Evolutionary conservation across 164 flowering plant genomes (phyloP), one percentile per base, ranked within the genome.

Genomic region (Stephania cephalantha): DNA sequence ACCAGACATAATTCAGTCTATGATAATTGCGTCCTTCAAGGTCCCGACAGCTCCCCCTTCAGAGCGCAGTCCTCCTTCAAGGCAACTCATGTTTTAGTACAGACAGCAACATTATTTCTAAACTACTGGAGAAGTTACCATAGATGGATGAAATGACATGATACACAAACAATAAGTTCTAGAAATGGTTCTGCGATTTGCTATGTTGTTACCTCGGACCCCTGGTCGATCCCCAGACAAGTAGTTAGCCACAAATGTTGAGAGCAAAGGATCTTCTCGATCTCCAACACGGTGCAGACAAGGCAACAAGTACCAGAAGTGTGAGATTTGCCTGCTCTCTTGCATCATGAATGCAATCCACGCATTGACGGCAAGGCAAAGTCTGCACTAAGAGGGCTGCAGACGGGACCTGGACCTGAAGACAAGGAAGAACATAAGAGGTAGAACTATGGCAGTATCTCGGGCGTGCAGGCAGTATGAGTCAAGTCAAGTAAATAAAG

Each of bases 61-160:
- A 70, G 55, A 46, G 30, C 46, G 22, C 72, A 70, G 55, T 46
- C 72, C 46, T 46, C 72, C 46, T 58, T 35, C 46, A 48, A 48
- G 9, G 18, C 72, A 69, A 69, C 53, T 69, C 29, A 44, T 13
- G 18, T 6, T 9, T 2, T 31, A 17, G 71, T 10, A 35, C 70
- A 68, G 8, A 35, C 20, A 12, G 25, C 20, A 68, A 58, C 30
- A 65, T 65, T 65, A 65, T 65, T 65, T 30, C 68, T 12, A 50
- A 58, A n/a, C 64, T 15, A 58, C 1, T 58, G 64, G 13, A 58
- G 18, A 58, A 58, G 64, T 15, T 35, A 55, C 17, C 63, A 55
- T 1, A 55, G 63, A 55, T 9, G 63, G 17, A 55, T 0, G 63
- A 55, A 55, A 55, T 10, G 17, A 55, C 17, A 50, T 9, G 1